Conservation (phyloP, 2,329 filamentous ascomycete species). For the Monosporascus sp. region DNA sequence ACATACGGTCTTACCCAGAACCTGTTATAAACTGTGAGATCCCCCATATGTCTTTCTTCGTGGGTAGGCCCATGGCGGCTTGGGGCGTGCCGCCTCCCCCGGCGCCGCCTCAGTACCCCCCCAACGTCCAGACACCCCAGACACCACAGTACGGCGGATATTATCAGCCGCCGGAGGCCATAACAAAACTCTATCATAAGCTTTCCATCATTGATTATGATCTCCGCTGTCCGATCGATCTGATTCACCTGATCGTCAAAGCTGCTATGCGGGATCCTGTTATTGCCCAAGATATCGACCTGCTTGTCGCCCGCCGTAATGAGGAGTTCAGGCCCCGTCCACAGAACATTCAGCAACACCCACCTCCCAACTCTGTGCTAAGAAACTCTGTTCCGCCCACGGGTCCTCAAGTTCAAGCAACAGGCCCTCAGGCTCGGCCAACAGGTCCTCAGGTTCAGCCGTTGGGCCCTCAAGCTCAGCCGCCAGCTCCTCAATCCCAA, state of each 20-base stretch:
- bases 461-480: background rate
- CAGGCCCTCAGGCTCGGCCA: background rate
- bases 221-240: background rate
- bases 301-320: background rate
- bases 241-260: background rate
- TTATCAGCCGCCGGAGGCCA: background rate
- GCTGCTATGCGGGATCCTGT: background rate
- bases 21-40: background rate
- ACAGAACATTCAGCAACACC: background rate
- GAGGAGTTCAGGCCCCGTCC: background rate
- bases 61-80: background rate
- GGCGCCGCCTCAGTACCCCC: background rate
- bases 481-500: too few relatives aligned
- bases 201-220: background rate
- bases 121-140: background rate
- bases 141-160: background rate
- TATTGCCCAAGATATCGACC: background rate
- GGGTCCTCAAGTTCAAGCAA: background rate
- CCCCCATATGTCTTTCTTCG: background rate
- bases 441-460: background rate
- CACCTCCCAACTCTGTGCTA: background rate
- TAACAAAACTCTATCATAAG: background rate
- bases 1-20: background rate
- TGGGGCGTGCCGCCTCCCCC: background rate
- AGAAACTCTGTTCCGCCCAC: background rate